Percentiles rank a stretch among this genome's conserved stretches.
phyloP scores from a whole-genome alignment of 2,329 filamentous ascomycete genomes.

The Monosporascus sp. region DNA sequence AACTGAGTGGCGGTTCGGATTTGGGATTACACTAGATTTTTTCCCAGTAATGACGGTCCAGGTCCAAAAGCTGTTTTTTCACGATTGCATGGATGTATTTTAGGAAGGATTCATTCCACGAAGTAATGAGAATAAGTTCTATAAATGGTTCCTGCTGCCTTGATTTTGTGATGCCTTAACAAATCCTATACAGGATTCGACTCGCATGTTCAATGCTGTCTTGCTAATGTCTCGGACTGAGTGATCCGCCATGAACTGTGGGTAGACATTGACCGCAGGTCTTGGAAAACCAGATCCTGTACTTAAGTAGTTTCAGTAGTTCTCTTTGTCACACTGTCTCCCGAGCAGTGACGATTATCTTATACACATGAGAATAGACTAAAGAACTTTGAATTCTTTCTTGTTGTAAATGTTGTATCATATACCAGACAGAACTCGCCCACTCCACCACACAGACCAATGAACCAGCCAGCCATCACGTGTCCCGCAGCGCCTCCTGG shows the following conservation, averaged over 20 bases:
- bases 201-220: too few relatives aligned
- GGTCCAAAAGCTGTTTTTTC: conserved; percentile 27
- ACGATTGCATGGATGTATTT: conserved; percentile 29
- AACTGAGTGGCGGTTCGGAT: conserved; percentile 25
- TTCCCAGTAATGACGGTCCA: conserved; percentile 28
- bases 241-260: too few relatives aligned
- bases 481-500: conserved; percentile 13
- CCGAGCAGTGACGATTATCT: too few relatives aligned
- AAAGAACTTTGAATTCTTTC: neutral
- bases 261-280: too few relatives aligned
- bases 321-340: too few relatives aligned
- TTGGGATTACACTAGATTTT: conserved; percentile 29
- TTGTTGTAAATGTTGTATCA: too few relatives aligned
- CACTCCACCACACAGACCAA: neutral
- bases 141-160: conserved; percentile 5
- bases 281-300: too few relatives aligned
- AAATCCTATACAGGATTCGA: too few relatives aligned
- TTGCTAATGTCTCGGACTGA: too few relatives aligned
- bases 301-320: too few relatives aligned
- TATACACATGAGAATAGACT: too few relatives aligned
- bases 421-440: too few relatives aligned
- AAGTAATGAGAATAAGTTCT: conserved; percentile 25
- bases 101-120: conserved; percentile 22
- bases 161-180: neutral
- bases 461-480: neutral